Conservation (phyloP, 305 asterid species). For the Salvia sclarea region DNA sequence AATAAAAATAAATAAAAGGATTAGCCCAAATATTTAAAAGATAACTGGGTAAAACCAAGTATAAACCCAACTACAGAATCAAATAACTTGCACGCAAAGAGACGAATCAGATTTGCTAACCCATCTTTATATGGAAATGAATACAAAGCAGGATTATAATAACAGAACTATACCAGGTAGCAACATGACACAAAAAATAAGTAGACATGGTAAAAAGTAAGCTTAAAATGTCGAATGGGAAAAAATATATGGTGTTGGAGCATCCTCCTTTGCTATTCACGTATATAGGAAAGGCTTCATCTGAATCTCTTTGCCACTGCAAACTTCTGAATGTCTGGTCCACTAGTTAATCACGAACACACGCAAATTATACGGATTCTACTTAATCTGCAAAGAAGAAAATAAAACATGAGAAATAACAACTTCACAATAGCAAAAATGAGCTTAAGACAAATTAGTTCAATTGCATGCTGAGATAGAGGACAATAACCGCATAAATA, state of each 20-base stretch:
- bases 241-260: slow-evolving; percentile 21
- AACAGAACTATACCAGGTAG: slow-evolving; percentile 14
- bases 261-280: slow-evolving; percentile 21
- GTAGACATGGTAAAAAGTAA: not conserved
- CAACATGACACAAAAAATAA: slow-evolving; percentile 15
- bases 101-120: not conserved
- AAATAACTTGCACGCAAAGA: slow-evolving; percentile 2
- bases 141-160: too few relatives aligned
- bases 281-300: slow-evolving; percentile 11
- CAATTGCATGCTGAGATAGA: not conserved
- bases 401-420: not conserved
- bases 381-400: slow-evolving; percentile 32
- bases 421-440: not conserved
- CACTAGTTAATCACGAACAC: slow-evolving; percentile 24
- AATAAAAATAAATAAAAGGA: too few relatives aligned
- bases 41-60: not conserved
- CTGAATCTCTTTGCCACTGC: too few relatives aligned
- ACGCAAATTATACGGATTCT: not conserved
- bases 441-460: not conserved
- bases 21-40: too few relatives aligned
- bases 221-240: not conserved
- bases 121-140: too few relatives aligned
- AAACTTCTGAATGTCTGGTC: slow-evolving; percentile 25
- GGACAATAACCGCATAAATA: not conserved
- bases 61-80: not conserved